Base-by-base conservation (phyloP, 108 stramenopile species). In the Skeletonema marinoi region DNA sequence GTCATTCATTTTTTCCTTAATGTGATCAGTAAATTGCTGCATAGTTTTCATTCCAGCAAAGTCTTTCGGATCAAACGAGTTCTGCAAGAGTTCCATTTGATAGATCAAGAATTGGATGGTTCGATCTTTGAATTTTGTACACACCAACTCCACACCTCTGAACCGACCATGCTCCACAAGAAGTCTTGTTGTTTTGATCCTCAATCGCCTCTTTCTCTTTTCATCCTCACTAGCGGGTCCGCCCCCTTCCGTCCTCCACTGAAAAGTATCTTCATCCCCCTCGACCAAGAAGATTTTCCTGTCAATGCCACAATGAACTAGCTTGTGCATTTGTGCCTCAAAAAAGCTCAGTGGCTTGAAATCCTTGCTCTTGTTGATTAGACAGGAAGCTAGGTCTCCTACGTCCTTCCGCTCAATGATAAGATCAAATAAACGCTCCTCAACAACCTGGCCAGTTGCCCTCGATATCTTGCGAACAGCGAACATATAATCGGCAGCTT, bases 251-350 rank as follows among this genome's bases (percentile, higher is more conserved):
- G 54, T 56, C 2, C 19, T 9, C 54, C 54, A 36, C 7, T 33
- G 29, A 0, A 36, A 12, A 4, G 10, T 66, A 29, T 78, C 78
- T 59, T 78, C 78, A 60, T 78, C 65, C 6, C 70, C 78, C 36
- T 78, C 78, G 61, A 80, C 70, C 11, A 80, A 31, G 42, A 80
- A 80, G 14, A 80, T 38, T 62, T 80, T 80, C 6, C 66, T 74
- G n/a, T 30, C 11, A 1, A 80, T 39, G 13, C 80, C 73, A 42
- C 73, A 70, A 70, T 80, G 62, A 13, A 73, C 65, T 9, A 82
- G 44, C 59, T 82, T 82, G 72, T 78, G 72, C 81, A 82, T 82
- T 41, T 82, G 81, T 1, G 81, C 81, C 44, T 78, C 71, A 51
- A 82, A 82, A 77, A 78, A 82, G 21, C 38, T 68, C 29, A 82